These are phyloP conservation scores for Emericellopsis atlantica DNA, from an alignment of 2,329 filamentous ascomycete genomes.

Conservation along the genomic window DNA sequence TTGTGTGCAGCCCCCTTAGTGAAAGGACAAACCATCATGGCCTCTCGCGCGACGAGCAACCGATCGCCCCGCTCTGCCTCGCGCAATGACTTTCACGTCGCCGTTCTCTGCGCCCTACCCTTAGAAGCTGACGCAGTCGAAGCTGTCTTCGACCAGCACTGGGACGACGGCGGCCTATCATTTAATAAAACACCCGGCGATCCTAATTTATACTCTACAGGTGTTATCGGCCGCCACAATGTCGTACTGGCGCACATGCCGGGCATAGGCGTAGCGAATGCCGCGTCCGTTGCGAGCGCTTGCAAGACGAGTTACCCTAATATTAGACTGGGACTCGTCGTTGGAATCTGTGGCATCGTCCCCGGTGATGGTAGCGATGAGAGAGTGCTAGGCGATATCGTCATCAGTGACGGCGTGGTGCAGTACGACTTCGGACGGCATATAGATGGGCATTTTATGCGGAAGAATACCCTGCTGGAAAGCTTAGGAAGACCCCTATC, in stretches of 20 bases:
- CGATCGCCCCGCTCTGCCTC: neutral
- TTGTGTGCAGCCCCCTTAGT: too few species aligned
- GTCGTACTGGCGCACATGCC: slow-evolving; percentile 17
- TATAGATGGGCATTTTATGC: slow-evolving; percentile 8
- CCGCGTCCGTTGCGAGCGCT: slow-evolving; percentile 7
- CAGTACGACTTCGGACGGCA: slow-evolving; percentile 16
- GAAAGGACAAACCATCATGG: too few species aligned
- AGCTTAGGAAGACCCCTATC: slow-evolving; percentile 6
- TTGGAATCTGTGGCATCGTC: slow-evolving; percentile 10
- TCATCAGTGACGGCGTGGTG: slow-evolving; percentile 14
- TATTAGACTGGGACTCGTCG: slow-evolving; percentile 8
- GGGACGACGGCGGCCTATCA: slow-evolving; percentile 1
- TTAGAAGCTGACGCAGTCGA: slow-evolving; percentile 3
- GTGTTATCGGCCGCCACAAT: slow-evolving; percentile 10
- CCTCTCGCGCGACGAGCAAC: too few species aligned
- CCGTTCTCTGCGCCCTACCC: slow-evolving; percentile 4
- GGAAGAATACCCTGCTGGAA: slow-evolving; percentile 9
- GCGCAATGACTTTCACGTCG: slow-evolving; percentile 3
- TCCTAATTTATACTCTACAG: slow-evolving; percentile 13
- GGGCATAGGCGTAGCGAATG: slow-evolving; percentile 12
- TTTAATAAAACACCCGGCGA: slow-evolving; percentile 12
- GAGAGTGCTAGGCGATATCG: too few species aligned
- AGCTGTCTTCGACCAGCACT: neutral
- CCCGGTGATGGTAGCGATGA: slow-evolving; percentile 11
- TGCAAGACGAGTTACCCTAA: slow-evolving; percentile 6